These are phyloP conservation scores for Citrullus mucosospermus DNA, from an alignment of 306 rosid genomes.

Conservation along the genomic window DNA sequence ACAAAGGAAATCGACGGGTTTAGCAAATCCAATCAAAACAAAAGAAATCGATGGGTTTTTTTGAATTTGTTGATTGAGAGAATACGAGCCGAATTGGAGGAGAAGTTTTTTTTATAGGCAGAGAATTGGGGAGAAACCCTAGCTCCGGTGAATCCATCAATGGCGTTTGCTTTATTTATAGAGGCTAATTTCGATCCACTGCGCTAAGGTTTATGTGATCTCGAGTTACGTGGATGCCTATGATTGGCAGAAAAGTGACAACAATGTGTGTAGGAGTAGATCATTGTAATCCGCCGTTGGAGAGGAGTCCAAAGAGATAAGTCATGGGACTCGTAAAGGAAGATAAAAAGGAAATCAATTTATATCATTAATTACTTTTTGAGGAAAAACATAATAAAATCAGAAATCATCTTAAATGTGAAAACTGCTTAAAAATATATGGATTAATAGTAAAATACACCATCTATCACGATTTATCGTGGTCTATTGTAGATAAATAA, in stretches of 20 bases:
- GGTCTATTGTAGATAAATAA: too few species aligned
- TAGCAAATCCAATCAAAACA: too few species aligned
- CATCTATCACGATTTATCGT: too few species aligned
- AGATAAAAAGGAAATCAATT: too few species aligned
- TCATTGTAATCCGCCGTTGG: not conserved
- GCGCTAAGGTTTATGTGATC: not conserved
- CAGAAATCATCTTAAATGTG: too few species aligned
- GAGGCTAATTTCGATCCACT: constrained; percentile 2
- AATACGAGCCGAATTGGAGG: not conserved
- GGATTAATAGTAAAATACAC: too few species aligned
- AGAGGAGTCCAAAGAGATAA: not conserved
- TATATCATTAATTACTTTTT: too few species aligned
- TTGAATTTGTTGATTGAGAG: not conserved
- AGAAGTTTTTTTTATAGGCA: not conserved
- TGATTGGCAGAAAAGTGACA: not conserved
- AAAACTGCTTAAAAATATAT: too few species aligned
- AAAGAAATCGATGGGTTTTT: not conserved
- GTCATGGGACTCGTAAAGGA: not conserved
- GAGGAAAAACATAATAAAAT: too few species aligned
- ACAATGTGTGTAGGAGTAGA: not conserved
- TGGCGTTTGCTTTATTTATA: constrained; percentile 6
- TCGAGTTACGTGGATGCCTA: not conserved
- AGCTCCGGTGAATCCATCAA: not conserved
- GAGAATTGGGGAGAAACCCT: constrained; percentile 4
- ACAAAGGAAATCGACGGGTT: not conserved